Conservation (phyloP, 257 asterid genomes). For the Mentha longifolia region DNA sequence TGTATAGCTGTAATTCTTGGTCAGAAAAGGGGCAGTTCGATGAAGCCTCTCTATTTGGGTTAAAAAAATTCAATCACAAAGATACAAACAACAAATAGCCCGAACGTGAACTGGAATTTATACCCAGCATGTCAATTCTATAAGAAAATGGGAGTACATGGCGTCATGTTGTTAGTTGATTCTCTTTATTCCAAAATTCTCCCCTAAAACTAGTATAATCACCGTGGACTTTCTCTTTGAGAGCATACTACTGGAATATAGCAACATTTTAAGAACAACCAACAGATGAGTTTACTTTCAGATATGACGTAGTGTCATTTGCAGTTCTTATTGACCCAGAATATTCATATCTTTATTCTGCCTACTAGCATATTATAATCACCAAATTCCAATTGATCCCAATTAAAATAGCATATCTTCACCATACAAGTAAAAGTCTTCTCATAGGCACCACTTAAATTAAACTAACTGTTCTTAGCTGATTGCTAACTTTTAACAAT, state of each 20-base stretch:
- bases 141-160: slow-evolving; percentile 4
- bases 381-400: slow-evolving; percentile 18
- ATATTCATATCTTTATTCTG: slow-evolving; percentile 9
- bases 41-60: not conserved
- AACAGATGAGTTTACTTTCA: slow-evolving; percentile 8
- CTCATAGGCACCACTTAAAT: slow-evolving; percentile 23
- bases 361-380: slow-evolving; percentile 10
- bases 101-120: not conserved
- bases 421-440: not conserved
- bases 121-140: not conserved
- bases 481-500: not conserved
- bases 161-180: not conserved
- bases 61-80: not conserved
- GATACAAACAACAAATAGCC: not conserved
- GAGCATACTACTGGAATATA: slow-evolving; percentile 14
- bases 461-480: not conserved
- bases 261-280: slow-evolving; percentile 16
- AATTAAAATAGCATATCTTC: not conserved
- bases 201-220: not conserved
- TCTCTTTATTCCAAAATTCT: not conserved
- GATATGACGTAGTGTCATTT: not conserved
- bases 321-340: not conserved
- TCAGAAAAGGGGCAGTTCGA: slow-evolving; percentile 6
- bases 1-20: not conserved
- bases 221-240: slow-evolving; percentile 3